Evolutionary conservation across 225 moss, liverwort and hornwort genomes (phyloP).

Genomic region (Polytrichum commune): DNA sequence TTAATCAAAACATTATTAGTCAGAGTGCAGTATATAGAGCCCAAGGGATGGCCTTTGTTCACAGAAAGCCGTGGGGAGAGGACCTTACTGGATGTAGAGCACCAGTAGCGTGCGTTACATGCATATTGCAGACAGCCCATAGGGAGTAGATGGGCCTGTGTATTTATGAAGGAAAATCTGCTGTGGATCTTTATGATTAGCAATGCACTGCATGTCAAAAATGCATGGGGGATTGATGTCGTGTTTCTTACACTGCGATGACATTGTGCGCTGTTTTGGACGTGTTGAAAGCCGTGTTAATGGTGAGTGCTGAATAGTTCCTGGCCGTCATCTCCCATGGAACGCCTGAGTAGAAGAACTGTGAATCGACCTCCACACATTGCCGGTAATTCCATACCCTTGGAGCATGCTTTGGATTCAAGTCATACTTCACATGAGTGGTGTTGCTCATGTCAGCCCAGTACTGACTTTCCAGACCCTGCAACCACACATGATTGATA

Average conservation of each 20-base stretch:
- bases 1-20: no score
- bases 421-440: conserved; percentile 17
- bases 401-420: conserved; percentile 24
- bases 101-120: no score
- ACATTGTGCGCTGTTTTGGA: conserved; percentile 39
- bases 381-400: conserved; percentile 38
- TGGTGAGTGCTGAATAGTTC: conserved; percentile 40
- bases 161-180: no score
- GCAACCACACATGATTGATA: background rate
- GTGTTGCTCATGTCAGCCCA: conserved; percentile 24
- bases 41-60: no score
- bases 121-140: no score
- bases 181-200: no score
- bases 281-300: conserved; percentile 45
- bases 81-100: no score
- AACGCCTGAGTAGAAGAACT: conserved; percentile 44
- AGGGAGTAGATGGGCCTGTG: no score
- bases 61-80: no score
- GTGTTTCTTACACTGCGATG: conserved; percentile 32
- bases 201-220: no score
- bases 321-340: conserved; percentile 56
- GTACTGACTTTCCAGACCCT: conserved; percentile 25
- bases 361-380: conserved; percentile 51
- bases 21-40: no score
- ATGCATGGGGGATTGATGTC: no score